phyloP scores from a whole-genome alignment of 208 protist genomes.

The Trypanosoma lewisi region DNA sequence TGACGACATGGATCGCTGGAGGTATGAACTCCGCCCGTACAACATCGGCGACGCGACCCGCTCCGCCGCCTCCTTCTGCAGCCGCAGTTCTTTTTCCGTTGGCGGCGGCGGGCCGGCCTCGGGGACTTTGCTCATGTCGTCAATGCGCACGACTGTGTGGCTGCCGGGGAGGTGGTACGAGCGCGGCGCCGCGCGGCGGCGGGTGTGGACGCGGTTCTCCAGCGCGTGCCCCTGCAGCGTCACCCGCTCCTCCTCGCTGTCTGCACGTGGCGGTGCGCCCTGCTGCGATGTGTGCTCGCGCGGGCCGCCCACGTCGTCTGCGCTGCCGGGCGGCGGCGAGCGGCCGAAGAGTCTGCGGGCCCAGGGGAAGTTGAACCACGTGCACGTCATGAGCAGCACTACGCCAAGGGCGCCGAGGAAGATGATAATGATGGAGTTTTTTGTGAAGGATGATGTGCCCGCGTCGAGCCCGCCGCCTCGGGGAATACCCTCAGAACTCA shows the following conservation, averaged over 20 bases:
- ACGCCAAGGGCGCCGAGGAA: constrained; percentile 21
- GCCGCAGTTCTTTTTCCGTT: constrained; percentile 32
- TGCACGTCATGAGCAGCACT: background rate
- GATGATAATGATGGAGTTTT: constrained; percentile 23
- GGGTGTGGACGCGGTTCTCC: constrained; percentile 43
- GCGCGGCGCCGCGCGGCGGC: background rate
- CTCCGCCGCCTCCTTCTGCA: constrained; percentile 27
- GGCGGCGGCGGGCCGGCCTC: constrained; percentile 47
- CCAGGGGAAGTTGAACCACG: background rate
- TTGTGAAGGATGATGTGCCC: background rate
- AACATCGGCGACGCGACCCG: constrained; percentile 47
- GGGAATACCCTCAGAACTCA: too few species aligned
- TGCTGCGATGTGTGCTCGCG: background rate
- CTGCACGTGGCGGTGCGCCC: background rate
- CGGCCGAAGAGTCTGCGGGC: background rate
- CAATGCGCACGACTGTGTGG: constrained; percentile 30
- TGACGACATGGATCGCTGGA: background rate
- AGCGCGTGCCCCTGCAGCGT: constrained; percentile 33
- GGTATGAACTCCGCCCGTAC: constrained; percentile 39
- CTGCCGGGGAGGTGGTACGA: constrained; percentile 26
- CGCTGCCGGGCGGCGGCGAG: background rate
- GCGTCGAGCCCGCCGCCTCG: background rate
- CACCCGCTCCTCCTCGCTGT: background rate
- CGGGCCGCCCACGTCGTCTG: background rate
- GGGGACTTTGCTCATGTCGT: constrained; percentile 33